Evolutionary conservation across 2,329 filamentous ascomycete species (phyloP).

Genomic region (Beauveria scarabaeidicola): DNA sequence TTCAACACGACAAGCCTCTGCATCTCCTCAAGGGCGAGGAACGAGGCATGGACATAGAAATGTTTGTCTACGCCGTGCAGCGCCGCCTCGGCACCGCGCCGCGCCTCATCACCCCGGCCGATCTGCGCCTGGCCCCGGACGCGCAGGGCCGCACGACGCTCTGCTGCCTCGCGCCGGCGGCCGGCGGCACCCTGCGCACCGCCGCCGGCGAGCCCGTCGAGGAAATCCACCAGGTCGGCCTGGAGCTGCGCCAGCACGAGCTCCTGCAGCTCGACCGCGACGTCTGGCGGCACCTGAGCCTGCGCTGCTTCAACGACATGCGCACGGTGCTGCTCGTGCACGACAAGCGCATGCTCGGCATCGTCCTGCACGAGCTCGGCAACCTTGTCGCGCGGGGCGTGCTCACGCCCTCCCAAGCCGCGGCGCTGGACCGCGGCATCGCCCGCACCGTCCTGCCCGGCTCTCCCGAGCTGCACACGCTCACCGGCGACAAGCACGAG

Average conservation of each 20-base stretch:
- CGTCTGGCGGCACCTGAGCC: constrained; percentile 26
- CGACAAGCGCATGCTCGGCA: constrained; percentile 34
- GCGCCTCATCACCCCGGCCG: constrained; percentile 25
- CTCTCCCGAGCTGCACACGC: constrained; percentile 17
- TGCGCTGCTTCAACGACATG: constrained; percentile 33
- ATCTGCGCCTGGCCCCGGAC: constrained; percentile 25
- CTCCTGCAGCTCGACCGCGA: constrained; percentile 22
- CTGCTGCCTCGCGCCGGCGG: constrained; percentile 17
- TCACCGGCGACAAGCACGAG: constrained; percentile 16
- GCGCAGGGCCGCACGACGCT: constrained; percentile 18
- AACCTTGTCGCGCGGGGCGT: constrained; percentile 19
- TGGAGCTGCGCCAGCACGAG: constrained; percentile 32
- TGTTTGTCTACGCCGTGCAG: constrained; percentile 25
- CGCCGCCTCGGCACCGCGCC: constrained; percentile 22
- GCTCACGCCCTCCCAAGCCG: constrained; percentile 21
- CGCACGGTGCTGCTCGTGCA: constrained; percentile 32
- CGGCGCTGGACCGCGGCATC: constrained; percentile 20
- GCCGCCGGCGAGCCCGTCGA: constrained; percentile 21
- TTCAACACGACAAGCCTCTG: constrained; percentile 21
- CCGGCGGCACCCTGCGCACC: constrained; percentile 11
- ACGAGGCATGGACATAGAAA: constrained; percentile 29
- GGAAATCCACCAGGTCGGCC: constrained; percentile 28
- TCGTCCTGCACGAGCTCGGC: constrained; percentile 27
- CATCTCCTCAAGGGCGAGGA: constrained; percentile 31
- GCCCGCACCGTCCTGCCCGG: constrained; percentile 27